These are phyloP conservation scores for Lablab purpureus DNA, from an alignment of 306 rosid genomes.

Conservation along the genomic window DNA sequence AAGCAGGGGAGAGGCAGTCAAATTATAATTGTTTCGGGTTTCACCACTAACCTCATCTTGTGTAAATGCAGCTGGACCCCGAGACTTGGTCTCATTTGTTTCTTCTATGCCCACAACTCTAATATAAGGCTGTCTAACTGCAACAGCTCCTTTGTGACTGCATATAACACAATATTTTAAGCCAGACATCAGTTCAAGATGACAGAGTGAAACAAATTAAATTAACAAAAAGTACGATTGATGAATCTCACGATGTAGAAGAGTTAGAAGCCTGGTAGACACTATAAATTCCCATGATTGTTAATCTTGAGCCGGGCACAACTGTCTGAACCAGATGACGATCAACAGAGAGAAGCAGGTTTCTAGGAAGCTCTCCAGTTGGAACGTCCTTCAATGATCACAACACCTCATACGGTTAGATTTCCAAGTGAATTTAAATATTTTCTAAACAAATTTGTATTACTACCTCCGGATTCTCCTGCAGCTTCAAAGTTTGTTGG, in stretches of 20 bases:
- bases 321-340: conserved; percentile 95
- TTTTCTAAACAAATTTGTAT: conserved; percentile 12
- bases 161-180: conserved; percentile 40
- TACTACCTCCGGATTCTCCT: conserved; percentile 94
- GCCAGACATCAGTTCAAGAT: conserved; percentile 1
- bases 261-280: conserved; percentile 92
- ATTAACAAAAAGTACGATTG: conserved; percentile 25
- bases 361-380: conserved; percentile 98
- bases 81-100: conserved; percentile 74
- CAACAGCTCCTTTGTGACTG: conserved; percentile 97
- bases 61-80: conserved; percentile 74
- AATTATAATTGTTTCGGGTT: conserved; percentile 28
- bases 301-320: conserved; percentile 96
- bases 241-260: conserved; percentile 66
- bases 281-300: conserved; percentile 92
- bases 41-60: conserved; percentile 73
- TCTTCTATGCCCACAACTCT: conserved; percentile 96
- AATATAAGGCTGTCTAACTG: conserved; percentile 94
- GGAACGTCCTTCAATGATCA: conserved; percentile 87
- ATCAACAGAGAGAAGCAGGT: conserved; percentile 94
- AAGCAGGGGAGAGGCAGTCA: conserved; percentile 33
- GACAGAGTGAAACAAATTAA: conserved; percentile 6
- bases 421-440: not conserved
- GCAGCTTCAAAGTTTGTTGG: conserved; percentile 94
- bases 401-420: conserved; percentile 24